phyloP scores from a whole-genome alignment of 2,329 filamentous ascomycete genomes.

The Diaporthe sp. region DNA sequence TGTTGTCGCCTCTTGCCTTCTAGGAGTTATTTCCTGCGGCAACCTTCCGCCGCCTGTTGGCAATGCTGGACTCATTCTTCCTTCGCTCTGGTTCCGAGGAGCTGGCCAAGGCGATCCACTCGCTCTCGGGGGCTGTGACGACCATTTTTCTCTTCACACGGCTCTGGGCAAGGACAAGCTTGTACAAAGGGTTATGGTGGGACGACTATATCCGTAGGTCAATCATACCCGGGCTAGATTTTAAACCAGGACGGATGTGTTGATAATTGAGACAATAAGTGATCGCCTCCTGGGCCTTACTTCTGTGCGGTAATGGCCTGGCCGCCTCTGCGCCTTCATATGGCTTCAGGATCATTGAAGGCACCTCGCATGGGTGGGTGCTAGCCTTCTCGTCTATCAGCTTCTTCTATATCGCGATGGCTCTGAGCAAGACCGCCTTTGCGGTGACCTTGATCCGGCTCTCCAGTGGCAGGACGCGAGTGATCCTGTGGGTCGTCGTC shows the following conservation, averaged over 20 bases:
- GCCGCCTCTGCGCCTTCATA: conserved; percentile 33
- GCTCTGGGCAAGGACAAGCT: conserved; percentile 32
- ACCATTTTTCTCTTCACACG: conserved; percentile 37
- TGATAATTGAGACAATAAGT: conserved; percentile 1
- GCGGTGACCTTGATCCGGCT: conserved; percentile 34
- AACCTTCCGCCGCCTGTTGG: neutral
- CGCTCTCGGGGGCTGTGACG: conserved; percentile 26
- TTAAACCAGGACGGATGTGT: neutral
- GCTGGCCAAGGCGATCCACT: conserved; percentile 37
- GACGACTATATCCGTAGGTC: conserved; percentile 36
- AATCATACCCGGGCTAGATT: neutral
- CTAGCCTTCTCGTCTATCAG: conserved; percentile 29
- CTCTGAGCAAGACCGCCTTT: conserved; percentile 37
- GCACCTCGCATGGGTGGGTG: conserved; percentile 15
- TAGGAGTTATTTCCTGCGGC: neutral
- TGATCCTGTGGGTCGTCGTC: conserved; percentile 25
- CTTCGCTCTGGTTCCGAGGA: conserved; percentile 29
- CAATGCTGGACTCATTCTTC: conserved; percentile 29
- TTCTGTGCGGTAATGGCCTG: conserved; percentile 31
- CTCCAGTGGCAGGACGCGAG: conserved; percentile 18
- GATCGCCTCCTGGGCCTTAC: conserved; percentile 35
- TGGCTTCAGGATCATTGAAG: conserved; percentile 32
- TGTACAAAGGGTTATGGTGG: conserved; percentile 35
- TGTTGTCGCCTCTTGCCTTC: too few relatives aligned
- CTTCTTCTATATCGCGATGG: conserved; percentile 34